A percentile compares a stretch with the other conserved stretches of the same genome.
phyloP scores from a whole-genome alignment of 2,329 filamentous ascomycete genomes.

The Cladosporium sp. region DNA sequence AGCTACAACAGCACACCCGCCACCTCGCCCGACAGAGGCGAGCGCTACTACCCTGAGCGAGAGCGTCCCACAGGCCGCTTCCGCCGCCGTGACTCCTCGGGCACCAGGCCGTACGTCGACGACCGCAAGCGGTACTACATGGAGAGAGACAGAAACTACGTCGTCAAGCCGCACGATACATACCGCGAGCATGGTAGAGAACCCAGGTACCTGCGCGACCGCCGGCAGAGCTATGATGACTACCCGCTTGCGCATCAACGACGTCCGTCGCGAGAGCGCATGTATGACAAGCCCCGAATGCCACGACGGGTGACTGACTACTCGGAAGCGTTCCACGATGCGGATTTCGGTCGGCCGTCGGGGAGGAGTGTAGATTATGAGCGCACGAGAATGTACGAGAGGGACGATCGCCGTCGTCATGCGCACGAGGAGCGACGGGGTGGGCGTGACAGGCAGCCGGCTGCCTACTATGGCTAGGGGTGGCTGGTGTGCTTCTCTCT shows the following conservation, averaged over 20 bases:
- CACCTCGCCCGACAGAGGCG: conserved; percentile 4
- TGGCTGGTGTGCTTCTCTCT: neutral
- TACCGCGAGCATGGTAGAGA: neutral
- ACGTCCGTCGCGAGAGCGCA: neutral
- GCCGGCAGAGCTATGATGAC: conserved; percentile 1
- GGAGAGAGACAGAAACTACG: neutral
- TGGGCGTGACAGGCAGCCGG: neutral
- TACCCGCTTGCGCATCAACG: neutral
- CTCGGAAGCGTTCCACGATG: neutral
- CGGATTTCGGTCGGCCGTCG: neutral
- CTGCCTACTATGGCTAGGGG: neutral
- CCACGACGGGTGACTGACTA: neutral
- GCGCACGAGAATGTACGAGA: neutral
- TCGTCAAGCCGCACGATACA: neutral
- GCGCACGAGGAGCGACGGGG: neutral
- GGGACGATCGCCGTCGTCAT: neutral
- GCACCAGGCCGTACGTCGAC: neutral
- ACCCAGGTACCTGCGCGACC: neutral
- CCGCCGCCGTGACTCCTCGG: conserved; percentile 1
- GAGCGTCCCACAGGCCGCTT: neutral
- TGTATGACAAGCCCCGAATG: neutral
- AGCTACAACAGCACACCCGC: neutral
- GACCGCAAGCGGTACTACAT: conserved; percentile 5
- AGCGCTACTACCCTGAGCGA: neutral
- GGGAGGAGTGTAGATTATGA: neutral